Percentiles rank a stretch among this genome's conserved stretches.
phyloP scores from a whole-genome alignment of 1,284 basidiomycete genomes.

The Trametes hirsuta region DNA sequence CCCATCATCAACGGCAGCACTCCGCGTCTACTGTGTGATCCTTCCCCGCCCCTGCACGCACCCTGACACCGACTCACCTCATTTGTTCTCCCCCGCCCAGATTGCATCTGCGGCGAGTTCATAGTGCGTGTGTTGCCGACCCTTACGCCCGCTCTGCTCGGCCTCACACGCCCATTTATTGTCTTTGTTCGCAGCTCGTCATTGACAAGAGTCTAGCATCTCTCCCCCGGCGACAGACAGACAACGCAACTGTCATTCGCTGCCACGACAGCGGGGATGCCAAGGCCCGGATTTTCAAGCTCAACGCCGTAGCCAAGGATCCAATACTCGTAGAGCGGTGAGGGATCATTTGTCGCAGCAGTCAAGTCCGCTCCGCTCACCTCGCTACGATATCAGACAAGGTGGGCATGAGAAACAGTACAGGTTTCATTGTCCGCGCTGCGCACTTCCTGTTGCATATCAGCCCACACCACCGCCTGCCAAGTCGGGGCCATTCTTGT shows the following conservation, averaged over 20 bases:
- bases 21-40: conserved; percentile 77
- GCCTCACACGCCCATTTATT: conserved; percentile 13
- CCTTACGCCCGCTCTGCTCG: conserved; percentile 5
- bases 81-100: conserved; percentile 40
- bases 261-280: conserved; percentile 58
- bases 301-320: conserved; percentile 67
- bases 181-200: conserved; percentile 59
- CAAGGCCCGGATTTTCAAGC: conserved; percentile 75
- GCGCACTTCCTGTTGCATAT: conserved; percentile 73
- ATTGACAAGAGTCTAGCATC: conserved; percentile 74
- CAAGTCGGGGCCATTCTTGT: conserved; percentile 74
- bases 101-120: conserved; percentile 86
- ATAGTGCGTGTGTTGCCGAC: conserved; percentile 54
- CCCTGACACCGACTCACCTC: conserved; percentile 14
- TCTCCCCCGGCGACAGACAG: conserved; percentile 73
- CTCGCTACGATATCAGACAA: conserved; percentile 41
- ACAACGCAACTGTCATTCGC: conserved; percentile 73
- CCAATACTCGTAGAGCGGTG: conserved; percentile 76
- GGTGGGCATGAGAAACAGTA: conserved; percentile 77
- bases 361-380: background rate
- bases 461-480: conserved; percentile 71
- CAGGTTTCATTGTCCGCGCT: conserved; percentile 75
- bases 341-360: conserved; percentile 22
- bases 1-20: conserved; percentile 72
- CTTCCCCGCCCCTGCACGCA: conserved; percentile 9